These are phyloP conservation scores for Hansfordia pulvinata DNA, from an alignment of 2,329 filamentous ascomycete species.

Conservation along the genomic window DNA sequence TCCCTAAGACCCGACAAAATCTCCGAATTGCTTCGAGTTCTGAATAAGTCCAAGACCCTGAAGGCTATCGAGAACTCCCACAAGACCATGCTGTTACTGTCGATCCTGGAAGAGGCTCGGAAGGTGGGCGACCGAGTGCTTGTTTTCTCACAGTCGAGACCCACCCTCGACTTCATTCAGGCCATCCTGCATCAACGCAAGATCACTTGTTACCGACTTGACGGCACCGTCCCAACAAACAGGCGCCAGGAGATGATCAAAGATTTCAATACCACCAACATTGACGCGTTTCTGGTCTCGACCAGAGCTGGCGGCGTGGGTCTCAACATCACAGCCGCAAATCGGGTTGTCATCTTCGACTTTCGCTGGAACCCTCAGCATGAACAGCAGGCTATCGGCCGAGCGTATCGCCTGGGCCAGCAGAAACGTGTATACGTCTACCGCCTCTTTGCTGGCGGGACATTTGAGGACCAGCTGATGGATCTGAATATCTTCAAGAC, in stretches of 20 bases:
- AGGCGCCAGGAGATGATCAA: conserved; percentile 52
- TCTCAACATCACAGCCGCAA: conserved; percentile 59
- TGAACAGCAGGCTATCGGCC: conserved; percentile 78
- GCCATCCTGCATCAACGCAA: conserved; percentile 33
- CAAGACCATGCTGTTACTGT: conserved; percentile 53
- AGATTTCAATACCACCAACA: conserved; percentile 46
- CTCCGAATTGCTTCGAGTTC: too few species aligned
- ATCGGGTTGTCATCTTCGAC: conserved; percentile 79
- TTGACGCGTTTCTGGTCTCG: conserved; percentile 64
- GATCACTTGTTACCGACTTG: conserved; percentile 44
- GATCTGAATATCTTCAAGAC: conserved; percentile 71
- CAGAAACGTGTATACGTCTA: conserved; percentile 73
- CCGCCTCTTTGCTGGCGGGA: conserved; percentile 63
- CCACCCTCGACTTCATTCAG: conserved; percentile 57
- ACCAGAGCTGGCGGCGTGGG: conserved; percentile 72
- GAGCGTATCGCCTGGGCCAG: conserved; percentile 78
- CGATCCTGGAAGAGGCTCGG: conserved; percentile 55
- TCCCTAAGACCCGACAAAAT: too few species aligned
- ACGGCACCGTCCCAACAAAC: conserved; percentile 45
- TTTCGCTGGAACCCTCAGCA: conserved; percentile 67
- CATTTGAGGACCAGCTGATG: conserved; percentile 63
- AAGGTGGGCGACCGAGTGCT: conserved; percentile 58
- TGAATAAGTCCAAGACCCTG: too few species aligned
- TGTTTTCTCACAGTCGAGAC: conserved; percentile 64
- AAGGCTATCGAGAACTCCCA: too few species aligned